Evolutionary conservation across 2,329 filamentous ascomycete genomes (phyloP).

Genomic region (Fusarium chlamydosporum): DNA sequence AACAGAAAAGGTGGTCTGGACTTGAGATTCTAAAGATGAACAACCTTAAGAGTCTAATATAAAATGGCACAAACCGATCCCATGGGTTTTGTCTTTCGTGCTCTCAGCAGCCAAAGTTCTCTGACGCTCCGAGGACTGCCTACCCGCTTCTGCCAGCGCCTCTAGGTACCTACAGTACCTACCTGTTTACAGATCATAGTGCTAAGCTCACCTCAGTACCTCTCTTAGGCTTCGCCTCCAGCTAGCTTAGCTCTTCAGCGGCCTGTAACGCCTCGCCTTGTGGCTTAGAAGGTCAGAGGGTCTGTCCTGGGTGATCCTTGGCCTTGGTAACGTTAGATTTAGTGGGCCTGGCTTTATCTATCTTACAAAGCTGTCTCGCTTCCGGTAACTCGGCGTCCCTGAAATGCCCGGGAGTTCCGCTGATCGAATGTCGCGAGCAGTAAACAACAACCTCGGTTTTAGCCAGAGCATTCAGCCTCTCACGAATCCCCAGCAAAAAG

Average conservation of each 20-base stretch:
- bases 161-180: not conserved
- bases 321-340: conserved; percentile 29
- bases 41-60: not conserved
- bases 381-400: conserved; percentile 28
- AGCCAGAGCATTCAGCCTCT: conserved; percentile 9
- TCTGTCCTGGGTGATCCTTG: conserved; percentile 11
- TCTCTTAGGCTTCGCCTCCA: not conserved
- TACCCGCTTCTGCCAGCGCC: not conserved
- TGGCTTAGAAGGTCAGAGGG: conserved; percentile 35
- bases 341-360: conserved; percentile 16
- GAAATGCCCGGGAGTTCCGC: conserved; percentile 32
- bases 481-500: not conserved
- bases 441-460: not conserved
- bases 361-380: conserved; percentile 36
- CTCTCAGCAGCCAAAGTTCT: too few species aligned
- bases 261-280: conserved; percentile 23
- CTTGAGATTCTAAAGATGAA: not conserved
- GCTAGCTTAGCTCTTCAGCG: conserved; percentile 7
- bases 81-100: not conserved
- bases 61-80: not conserved
- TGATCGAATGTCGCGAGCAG: not conserved
- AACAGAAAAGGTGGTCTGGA: not conserved
- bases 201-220: conserved; percentile 9
- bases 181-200: not conserved
- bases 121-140: too few species aligned